Conservation (phyloP, 345 rosid genomes). For the Melastoma malabathricum region DNA sequence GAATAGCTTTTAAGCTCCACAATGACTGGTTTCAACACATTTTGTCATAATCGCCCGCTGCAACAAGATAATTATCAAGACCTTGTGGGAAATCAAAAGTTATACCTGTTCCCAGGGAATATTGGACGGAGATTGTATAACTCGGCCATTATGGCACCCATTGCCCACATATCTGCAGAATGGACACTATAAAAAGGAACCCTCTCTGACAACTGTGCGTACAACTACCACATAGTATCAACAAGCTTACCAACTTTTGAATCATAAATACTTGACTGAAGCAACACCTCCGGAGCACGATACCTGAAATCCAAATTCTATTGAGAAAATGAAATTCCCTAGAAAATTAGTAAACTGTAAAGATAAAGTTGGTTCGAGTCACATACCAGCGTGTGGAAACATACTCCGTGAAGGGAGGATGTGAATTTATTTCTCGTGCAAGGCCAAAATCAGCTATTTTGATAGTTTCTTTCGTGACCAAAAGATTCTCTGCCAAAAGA, state of each 20-base stretch:
- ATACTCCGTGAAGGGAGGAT: slow-evolving; percentile 83
- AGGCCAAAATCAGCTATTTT: slow-evolving; percentile 98
- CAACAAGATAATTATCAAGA: not conserved
- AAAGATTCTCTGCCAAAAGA: slow-evolving; percentile 47
- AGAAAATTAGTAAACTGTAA: too few species aligned
- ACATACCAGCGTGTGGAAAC: slow-evolving; percentile 94
- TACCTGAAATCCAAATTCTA: slow-evolving; percentile 35
- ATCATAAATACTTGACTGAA: slow-evolving; percentile 58
- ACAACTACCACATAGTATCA: not conserved
- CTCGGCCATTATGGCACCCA: slow-evolving; percentile 98
- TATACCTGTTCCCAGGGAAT: slow-evolving; percentile 77
- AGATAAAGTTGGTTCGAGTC: not conserved
- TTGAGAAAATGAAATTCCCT: too few species aligned
- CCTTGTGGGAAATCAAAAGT: not conserved
- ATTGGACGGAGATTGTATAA: slow-evolving; percentile 68
- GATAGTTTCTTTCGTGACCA: slow-evolving; percentile 58
- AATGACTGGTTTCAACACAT: not conserved
- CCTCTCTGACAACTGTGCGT: not conserved
- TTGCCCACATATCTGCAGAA: slow-evolving; percentile 84
- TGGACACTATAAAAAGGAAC: not conserved
- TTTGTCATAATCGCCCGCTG: not conserved
- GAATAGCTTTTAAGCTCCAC: not conserved
- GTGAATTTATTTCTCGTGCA: slow-evolving; percentile 74
- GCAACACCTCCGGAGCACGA: slow-evolving; percentile 95
- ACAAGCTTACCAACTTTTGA: slow-evolving; percentile 66